phyloP scores from a whole-genome alignment of 2,329 filamentous ascomycete species.

The Fusarium burgessii region DNA sequence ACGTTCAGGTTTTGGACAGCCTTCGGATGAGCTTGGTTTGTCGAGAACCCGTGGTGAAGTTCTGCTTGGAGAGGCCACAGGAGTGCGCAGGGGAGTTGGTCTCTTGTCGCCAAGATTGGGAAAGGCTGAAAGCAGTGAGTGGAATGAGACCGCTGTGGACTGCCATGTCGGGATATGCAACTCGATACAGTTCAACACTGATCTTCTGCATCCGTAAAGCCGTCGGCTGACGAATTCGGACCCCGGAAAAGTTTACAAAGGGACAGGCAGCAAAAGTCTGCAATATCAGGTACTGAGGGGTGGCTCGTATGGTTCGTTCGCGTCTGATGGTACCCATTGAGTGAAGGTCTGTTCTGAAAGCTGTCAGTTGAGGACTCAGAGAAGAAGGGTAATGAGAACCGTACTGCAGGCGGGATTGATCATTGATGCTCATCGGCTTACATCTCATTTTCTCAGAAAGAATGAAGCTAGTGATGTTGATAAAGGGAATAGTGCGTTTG shows the following conservation, averaged over 20 bases:
- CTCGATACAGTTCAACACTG: rapidly evolving
- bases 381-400: background rate
- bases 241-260: background rate
- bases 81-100: no score
- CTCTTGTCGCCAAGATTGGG: no score
- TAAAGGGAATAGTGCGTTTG: rapidly evolving
- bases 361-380: background rate
- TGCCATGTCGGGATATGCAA: no score
- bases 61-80: no score
- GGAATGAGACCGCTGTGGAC: no score
- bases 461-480: no score
- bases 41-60: no score
- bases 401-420: rapidly evolving
- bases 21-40: no score
- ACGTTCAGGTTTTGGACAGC: no score
- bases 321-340: background rate
- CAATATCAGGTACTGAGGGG: rapidly evolving
- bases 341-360: rapidly evolving
- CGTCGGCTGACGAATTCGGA: background rate
- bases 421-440: rapidly evolving
- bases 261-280: background rate
- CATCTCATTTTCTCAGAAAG: rapidly evolving
- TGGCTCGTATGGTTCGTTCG: rapidly evolving
- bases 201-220: rapidly evolving
- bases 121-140: no score